Percentiles rank a stretch among this genome's conserved stretches.
Conservation (phyloP, 495 filamentous ascomycete species). For the Wilcoxina mikolae region DNA sequence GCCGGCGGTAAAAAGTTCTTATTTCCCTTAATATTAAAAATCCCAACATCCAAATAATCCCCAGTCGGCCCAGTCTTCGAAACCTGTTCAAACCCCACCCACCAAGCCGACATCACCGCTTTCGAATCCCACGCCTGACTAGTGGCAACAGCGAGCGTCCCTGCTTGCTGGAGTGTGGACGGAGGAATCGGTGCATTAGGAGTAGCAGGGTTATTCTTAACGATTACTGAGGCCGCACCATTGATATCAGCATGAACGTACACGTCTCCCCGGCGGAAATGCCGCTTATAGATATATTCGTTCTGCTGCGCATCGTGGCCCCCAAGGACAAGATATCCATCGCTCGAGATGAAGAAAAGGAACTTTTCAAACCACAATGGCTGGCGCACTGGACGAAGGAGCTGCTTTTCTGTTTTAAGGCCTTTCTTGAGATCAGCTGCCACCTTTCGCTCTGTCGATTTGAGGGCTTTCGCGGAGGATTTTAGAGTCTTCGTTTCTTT, state of each 20-base stretch:
- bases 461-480: constrained; percentile 71
- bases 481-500: constrained; percentile 76
- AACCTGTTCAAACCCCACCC: constrained; percentile 77
- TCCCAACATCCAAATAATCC: constrained; percentile 62
- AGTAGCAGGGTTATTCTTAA: constrained; percentile 65
- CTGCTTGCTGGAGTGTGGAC: constrained; percentile 80
- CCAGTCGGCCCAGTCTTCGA: constrained; percentile 64
- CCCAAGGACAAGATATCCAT: constrained; percentile 81
- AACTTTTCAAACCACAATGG: constrained; percentile 96
- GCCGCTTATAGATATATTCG: constrained; percentile 71
- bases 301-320: constrained; percentile 82
- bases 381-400: constrained; percentile 66
- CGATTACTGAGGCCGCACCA: constrained; percentile 65
- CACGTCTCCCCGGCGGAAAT: constrained; percentile 75
- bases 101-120: constrained; percentile 86
- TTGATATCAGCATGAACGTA: constrained; percentile 84
- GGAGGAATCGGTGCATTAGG: constrained; percentile 77
- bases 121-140: constrained; percentile 92
- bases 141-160: constrained; percentile 63
- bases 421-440: constrained; percentile 67
- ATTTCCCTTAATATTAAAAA: constrained; percentile 65
- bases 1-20: constrained; percentile 86
- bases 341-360: constrained; percentile 82
- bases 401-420: constrained; percentile 80
- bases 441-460: constrained; percentile 80